These are phyloP conservation scores for Prunus yedoensis DNA, from an alignment of 331 rosid species.

Conservation along the genomic window DNA sequence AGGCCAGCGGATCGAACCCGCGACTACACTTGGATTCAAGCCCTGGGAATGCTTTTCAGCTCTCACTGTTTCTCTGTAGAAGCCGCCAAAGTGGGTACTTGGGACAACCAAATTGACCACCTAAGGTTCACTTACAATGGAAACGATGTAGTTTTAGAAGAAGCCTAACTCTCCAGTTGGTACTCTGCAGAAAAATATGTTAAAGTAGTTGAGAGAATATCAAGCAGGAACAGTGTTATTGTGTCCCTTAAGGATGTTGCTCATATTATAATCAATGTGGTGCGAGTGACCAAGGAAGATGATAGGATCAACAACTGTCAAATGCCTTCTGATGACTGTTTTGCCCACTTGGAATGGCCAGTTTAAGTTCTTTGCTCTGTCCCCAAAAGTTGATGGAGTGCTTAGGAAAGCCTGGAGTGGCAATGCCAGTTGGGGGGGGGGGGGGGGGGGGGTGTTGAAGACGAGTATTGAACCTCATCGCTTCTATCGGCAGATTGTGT, in stretches of 20 bases:
- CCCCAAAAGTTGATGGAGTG: slow-evolving; percentile 58
- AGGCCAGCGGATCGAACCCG: slow-evolving; percentile 47
- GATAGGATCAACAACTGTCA: slow-evolving; percentile 48
- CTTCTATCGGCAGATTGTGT: slow-evolving; percentile 42
- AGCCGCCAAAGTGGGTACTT: slow-evolving; percentile 42
- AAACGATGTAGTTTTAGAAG: slow-evolving; percentile 32
- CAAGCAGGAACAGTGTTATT: slow-evolving; percentile 48
- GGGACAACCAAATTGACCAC: slow-evolving; percentile 51
- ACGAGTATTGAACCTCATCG: slow-evolving; percentile 40
- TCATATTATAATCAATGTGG: slow-evolving; percentile 53
- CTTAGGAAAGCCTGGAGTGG: slow-evolving; percentile 56
- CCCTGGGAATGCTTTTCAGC: slow-evolving; percentile 53
- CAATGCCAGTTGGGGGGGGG: slow-evolving; percentile 59
- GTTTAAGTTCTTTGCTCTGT: slow-evolving; percentile 45
- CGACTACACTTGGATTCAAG: slow-evolving; percentile 81
- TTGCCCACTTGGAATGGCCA: slow-evolving; percentile 58
- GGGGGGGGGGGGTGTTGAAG: slow-evolving; percentile 20
- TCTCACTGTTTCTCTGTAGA: slow-evolving; percentile 44
- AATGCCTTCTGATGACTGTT: slow-evolving; percentile 47
- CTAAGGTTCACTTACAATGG: slow-evolving; percentile 53
- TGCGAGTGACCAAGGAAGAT: slow-evolving; percentile 55
- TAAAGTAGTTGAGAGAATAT: slow-evolving; percentile 52
- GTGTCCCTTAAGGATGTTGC: slow-evolving; percentile 41
- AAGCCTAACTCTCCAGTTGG: slow-evolving; percentile 54
- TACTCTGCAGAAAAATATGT: slow-evolving; percentile 26